Conservation (phyloP, 2,329 filamentous ascomycete genomes). For the Fusarium protoensiforme region DNA sequence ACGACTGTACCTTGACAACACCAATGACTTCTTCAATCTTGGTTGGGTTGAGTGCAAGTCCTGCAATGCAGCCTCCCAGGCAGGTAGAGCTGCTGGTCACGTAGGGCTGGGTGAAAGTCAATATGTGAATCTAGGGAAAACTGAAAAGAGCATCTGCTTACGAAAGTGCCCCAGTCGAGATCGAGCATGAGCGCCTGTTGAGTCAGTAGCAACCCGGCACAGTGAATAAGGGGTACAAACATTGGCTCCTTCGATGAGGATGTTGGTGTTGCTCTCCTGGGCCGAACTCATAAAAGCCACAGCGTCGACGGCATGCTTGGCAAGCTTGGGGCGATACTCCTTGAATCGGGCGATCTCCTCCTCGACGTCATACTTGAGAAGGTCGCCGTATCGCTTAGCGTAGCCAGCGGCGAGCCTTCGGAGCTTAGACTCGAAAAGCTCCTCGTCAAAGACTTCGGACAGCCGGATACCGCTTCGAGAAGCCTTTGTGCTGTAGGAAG, state of each 20-base stretch:
- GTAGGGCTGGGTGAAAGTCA: neutral
- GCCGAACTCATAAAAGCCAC: constrained; percentile 71
- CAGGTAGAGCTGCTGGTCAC: neutral
- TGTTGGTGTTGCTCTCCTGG: constrained; percentile 66
- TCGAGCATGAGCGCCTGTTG: constrained; percentile 15
- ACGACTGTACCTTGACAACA: neutral
- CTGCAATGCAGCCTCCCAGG: neutral
- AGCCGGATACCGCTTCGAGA: constrained; percentile 9
- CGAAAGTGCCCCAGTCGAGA: neutral
- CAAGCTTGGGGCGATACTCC: constrained; percentile 66
- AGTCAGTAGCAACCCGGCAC: neutral
- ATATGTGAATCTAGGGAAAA: neutral
- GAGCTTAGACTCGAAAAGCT: constrained; percentile 74
- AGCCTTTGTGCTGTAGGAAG: constrained; percentile 1
- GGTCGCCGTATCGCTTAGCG: constrained; percentile 73
- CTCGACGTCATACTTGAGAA: constrained; percentile 74
- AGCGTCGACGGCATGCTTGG: constrained; percentile 72
- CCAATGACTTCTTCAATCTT: constrained; percentile 3
- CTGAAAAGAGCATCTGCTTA: neutral
- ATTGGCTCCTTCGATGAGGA: constrained; percentile 74
- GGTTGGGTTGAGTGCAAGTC: constrained; percentile 1
- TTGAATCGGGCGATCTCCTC: constrained; percentile 74
- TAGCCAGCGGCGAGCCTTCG: constrained; percentile 67
- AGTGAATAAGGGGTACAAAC: constrained; percentile 49
- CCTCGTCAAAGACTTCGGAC: constrained; percentile 64